Conservation (phyloP, 2,329 filamentous ascomycete genomes). For the Metarhizium album region DNA sequence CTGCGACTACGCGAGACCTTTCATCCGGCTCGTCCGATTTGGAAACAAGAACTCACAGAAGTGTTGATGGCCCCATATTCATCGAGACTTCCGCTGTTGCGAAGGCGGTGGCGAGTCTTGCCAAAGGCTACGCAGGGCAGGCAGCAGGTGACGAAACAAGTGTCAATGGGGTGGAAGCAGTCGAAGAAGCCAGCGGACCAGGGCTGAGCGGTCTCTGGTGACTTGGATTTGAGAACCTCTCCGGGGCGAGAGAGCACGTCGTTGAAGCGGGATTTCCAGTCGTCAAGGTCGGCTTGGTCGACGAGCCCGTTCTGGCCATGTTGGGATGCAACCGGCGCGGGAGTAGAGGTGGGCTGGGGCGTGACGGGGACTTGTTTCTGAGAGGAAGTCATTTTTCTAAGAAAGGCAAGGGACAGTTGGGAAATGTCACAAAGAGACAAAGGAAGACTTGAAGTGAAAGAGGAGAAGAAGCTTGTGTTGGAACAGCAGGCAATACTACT, state of each 20-base stretch:
- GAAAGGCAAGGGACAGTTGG: background rate
- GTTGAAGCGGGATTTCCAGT: constrained; percentile 34
- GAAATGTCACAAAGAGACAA: background rate
- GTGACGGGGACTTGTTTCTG: background rate
- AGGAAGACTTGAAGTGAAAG: background rate
- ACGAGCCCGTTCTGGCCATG: constrained; percentile 22
- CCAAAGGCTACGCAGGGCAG: constrained; percentile 37
- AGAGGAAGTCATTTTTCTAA: constrained; percentile 1
- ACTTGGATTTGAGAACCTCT: constrained; percentile 32
- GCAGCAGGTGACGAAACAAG: constrained; percentile 34
- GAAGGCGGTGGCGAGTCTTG: constrained; percentile 35
- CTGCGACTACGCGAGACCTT: too few species aligned
- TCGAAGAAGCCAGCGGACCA: constrained; percentile 32
- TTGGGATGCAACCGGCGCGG: constrained; percentile 6
- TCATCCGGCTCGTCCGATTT: too few species aligned
- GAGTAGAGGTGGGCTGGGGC: constrained; percentile 20
- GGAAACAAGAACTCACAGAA: constrained; percentile 27
- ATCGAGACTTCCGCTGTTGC: constrained; percentile 27
- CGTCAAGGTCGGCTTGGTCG: constrained; percentile 30
- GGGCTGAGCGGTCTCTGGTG: constrained; percentile 23
- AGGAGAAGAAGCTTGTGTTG: background rate
- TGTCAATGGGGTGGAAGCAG: constrained; percentile 33
- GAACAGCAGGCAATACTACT: background rate
- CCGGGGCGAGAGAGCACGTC: constrained; percentile 29
- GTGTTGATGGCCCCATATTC: constrained; percentile 37